Evolutionary conservation across 202 grass and related monocot genomes (phyloP).

Genomic region (Eragrostis tef): DNA sequence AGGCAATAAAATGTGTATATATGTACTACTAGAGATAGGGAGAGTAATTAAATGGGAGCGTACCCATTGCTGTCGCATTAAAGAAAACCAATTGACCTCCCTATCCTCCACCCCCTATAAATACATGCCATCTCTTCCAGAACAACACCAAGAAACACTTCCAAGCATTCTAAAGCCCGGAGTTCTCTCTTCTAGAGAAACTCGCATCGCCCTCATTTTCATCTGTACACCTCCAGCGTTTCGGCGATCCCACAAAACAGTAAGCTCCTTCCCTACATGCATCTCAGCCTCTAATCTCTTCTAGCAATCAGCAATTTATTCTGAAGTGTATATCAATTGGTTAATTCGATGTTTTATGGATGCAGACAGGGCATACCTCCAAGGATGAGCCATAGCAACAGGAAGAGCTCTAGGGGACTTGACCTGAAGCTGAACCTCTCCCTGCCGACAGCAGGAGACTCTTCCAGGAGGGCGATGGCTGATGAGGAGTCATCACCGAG

Average conservation of each 20-base stretch:
- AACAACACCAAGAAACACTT: constrained; percentile 39
- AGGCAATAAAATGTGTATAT: constrained; percentile 48
- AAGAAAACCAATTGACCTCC: constrained; percentile 75
- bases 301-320: not conserved
- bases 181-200: constrained; percentile 26
- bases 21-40: constrained; percentile 17
- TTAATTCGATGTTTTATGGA: constrained; percentile 23
- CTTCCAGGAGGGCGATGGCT: constrained; percentile 58
- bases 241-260: constrained; percentile 36
- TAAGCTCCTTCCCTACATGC: constrained; percentile 52
- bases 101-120: constrained; percentile 58
- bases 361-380: constrained; percentile 35
- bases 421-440: constrained; percentile 92
- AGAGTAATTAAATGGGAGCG: constrained; percentile 45
- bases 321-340: not conserved
- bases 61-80: constrained; percentile 54
- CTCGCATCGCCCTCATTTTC: constrained; percentile 22
- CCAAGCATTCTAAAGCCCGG: constrained; percentile 47
- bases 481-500: constrained; percentile 78
- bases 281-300: constrained; percentile 23
- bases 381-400: constrained; percentile 78
- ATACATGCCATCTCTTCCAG: constrained; percentile 49
- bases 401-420: constrained; percentile 67
- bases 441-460: constrained; percentile 55
- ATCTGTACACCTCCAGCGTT: constrained; percentile 32